Evolutionary conservation across 345 rosid species (phyloP).

Genomic region (Salix exigua): DNA sequence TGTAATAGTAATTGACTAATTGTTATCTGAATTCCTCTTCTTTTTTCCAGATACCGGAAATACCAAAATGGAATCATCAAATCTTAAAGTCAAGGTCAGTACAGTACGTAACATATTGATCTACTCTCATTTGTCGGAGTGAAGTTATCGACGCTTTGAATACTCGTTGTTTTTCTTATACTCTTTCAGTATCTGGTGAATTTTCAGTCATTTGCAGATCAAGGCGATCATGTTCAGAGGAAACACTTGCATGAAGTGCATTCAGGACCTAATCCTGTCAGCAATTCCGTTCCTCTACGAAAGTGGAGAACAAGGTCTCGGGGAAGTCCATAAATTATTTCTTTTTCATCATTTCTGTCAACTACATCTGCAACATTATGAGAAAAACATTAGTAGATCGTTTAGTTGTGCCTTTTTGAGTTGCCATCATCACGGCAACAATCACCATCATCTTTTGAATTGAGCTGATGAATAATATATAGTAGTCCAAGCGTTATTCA

Average conservation of each 20-base stretch:
- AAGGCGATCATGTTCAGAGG: conserved; percentile 5
- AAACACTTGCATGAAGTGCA: conserved; percentile 35
- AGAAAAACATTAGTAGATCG: neutral
- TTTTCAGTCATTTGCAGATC: conserved; percentile 3
- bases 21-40: neutral
- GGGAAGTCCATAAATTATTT: neutral
- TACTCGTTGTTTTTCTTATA: neutral
- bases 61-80: neutral
- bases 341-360: neutral
- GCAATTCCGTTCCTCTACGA: conserved; percentile 24
- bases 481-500: neutral
- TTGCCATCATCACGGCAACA: neutral
- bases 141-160: neutral
- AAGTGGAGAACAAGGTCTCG: conserved; percentile 4
- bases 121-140: neutral
- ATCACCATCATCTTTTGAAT: neutral
- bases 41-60: neutral
- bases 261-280: conserved; percentile 34
- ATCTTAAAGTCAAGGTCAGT: conserved; percentile 1
- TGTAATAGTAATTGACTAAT: neutral
- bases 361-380: neutral
- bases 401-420: neutral
- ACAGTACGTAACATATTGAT: neutral
- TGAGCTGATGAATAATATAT: neutral
- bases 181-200: neutral